Percentiles rank a stretch among this genome's conserved stretches.
phyloP scores from a whole-genome alignment of 306 rosid species.

The Quercus wislizeni region DNA sequence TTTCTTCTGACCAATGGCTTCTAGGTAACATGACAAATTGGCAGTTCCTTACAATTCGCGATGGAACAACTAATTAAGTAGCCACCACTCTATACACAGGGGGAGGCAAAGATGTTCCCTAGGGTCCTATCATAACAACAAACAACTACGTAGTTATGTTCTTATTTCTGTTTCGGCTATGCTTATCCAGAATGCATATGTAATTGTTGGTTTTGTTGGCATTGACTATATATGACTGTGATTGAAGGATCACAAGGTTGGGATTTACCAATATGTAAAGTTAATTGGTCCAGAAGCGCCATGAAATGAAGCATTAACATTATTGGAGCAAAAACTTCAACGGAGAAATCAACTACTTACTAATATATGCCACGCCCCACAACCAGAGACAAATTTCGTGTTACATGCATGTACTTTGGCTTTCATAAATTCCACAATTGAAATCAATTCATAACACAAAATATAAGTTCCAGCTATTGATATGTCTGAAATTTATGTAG shows the following conservation, averaged over 20 bases:
- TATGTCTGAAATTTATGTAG: too few relatives aligned
- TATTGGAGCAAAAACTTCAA: neutral
- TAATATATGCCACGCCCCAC: neutral
- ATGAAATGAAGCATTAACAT: neutral
- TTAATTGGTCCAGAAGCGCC: conserved; percentile 8
- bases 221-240: neutral
- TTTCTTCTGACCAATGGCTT: conserved; percentile 3
- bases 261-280: too few relatives aligned
- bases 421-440: too few relatives aligned
- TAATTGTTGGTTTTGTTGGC: conserved; percentile 22
- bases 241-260: too few relatives aligned
- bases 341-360: neutral
- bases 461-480: too few relatives aligned
- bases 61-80: conserved; percentile 14
- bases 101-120: conserved; percentile 17
- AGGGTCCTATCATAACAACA: conserved; percentile 29
- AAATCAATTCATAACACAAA: too few relatives aligned
- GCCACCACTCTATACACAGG: conserved; percentile 18
- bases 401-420: too few relatives aligned
- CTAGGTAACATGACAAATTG: conserved; percentile 15
- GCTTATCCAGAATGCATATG: conserved; percentile 22
- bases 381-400: neutral
- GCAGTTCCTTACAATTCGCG: neutral
- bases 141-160: conserved; percentile 10
- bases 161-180: conserved; percentile 7